These are phyloP conservation scores for Triticum aestivum DNA, from an alignment of 176 grass and related monocot genomes.

Conservation along the genomic window DNA sequence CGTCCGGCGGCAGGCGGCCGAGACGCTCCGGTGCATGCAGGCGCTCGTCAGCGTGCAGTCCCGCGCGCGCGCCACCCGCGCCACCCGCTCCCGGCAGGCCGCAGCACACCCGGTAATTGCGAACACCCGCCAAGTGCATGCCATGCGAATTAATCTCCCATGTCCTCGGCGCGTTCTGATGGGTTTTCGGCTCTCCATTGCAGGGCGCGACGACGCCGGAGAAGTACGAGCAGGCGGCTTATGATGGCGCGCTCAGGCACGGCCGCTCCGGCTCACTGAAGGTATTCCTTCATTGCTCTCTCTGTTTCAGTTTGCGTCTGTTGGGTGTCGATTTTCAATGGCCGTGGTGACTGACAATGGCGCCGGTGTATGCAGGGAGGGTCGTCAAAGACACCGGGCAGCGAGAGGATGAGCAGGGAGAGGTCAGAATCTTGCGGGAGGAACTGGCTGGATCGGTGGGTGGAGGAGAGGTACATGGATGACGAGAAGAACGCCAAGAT, in stretches of 20 bases:
- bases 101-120: constrained; percentile 16
- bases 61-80: constrained; percentile 61
- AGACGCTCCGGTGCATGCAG: constrained; percentile 96
- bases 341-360: not conserved
- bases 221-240: constrained; percentile 51
- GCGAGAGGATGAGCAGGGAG: constrained; percentile 50
- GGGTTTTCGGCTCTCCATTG: not conserved
- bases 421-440: constrained; percentile 64
- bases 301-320: not conserved
- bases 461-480: constrained; percentile 82
- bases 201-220: constrained; percentile 71
- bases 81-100: constrained; percentile 35
- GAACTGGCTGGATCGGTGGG: constrained; percentile 91
- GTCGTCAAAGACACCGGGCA: constrained; percentile 37
- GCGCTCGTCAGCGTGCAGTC: constrained; percentile 81
- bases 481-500: constrained; percentile 95
- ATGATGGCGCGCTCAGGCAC: constrained; percentile 33
- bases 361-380: constrained; percentile 36
- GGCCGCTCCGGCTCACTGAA: constrained; percentile 57
- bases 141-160: too few species aligned
- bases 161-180: not conserved
- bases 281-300: not conserved
- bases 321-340: not conserved
- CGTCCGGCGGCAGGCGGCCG: constrained; percentile 86
- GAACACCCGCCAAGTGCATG: not conserved